Percentiles rank a stretch among this genome's conserved stretches.
phyloP scores from a whole-genome alignment of 192 early-diverging fungal genomes.

The Jimgerdemannia flammicorona region DNA sequence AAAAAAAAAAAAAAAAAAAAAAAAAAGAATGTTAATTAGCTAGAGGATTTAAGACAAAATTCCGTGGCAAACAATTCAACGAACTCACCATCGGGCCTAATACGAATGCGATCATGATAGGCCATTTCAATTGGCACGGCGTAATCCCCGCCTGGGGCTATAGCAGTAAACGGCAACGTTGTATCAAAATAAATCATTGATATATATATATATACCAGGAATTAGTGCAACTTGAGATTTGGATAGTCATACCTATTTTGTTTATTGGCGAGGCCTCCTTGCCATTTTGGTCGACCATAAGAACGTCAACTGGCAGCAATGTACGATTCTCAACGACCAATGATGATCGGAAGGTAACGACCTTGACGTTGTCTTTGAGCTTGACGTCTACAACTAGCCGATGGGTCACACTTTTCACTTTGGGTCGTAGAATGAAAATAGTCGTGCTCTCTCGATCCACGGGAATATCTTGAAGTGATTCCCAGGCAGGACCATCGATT shows the following conservation, averaged over 20 bases:
- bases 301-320: constrained; percentile 71
- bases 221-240: constrained; percentile 8
- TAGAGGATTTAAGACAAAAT: constrained; percentile 17
- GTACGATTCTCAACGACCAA: constrained; percentile 83
- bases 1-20: not conserved
- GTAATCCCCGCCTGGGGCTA: constrained; percentile 77
- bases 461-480: constrained; percentile 82
- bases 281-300: constrained; percentile 64
- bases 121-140: constrained; percentile 85
- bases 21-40: constrained; percentile 20
- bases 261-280: constrained; percentile 46
- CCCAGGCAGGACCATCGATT: constrained; percentile 83
- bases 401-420: constrained; percentile 74
- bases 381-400: constrained; percentile 84
- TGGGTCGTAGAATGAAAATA: constrained; percentile 78
- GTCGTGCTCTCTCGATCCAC: constrained; percentile 88
- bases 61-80: not conserved
- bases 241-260: constrained; percentile 40
- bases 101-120: constrained; percentile 71
- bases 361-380: constrained; percentile 85
- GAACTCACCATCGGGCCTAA: constrained; percentile 70
- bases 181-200: too few species aligned
- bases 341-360: constrained; percentile 86
- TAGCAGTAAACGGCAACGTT: not conserved
- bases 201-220: too few species aligned